Conservation (phyloP, 1,139 yeast species). For the Debaryomyces singareniensis region DNA sequence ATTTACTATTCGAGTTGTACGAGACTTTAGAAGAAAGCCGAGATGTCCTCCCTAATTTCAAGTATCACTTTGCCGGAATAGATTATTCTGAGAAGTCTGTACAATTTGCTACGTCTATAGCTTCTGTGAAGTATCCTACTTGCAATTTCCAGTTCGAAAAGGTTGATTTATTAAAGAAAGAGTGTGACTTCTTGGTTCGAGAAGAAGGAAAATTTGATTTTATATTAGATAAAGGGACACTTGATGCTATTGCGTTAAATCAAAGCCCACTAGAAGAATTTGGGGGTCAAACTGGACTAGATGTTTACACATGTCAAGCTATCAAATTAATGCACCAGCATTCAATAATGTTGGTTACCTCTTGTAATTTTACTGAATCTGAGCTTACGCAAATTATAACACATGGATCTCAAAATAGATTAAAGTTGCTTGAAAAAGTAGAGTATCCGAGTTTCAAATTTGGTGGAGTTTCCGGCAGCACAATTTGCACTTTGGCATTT, state of each 20-base stretch:
- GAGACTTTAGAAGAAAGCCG: constrained; percentile 42
- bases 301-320: constrained; percentile 61
- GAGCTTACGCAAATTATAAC: constrained; percentile 60
- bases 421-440: constrained; percentile 57
- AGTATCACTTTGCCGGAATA: constrained; percentile 51
- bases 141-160: constrained; percentile 35
- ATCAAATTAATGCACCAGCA: constrained; percentile 45
- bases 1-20: constrained; percentile 60
- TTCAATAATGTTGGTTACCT: constrained; percentile 71
- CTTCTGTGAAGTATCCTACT: constrained; percentile 30
- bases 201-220: constrained; percentile 51
- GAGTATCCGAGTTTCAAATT: constrained; percentile 77
- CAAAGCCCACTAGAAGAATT: constrained; percentile 40
- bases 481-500: constrained; percentile 85
- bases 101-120: constrained; percentile 59
- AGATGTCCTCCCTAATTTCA: constrained; percentile 37
- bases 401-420: constrained; percentile 23
- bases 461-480: constrained; percentile 83
- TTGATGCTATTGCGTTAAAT: constrained; percentile 92
- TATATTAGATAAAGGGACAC: constrained; percentile 86
- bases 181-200: constrained; percentile 25
- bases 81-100: constrained; percentile 84
- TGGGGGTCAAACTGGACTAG: constrained; percentile 46
- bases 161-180: constrained; percentile 37
- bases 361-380: constrained; percentile 87